Base-by-base conservation (phyloP, 257 asterid genomes). In the Sherardia arvensis region DNA sequence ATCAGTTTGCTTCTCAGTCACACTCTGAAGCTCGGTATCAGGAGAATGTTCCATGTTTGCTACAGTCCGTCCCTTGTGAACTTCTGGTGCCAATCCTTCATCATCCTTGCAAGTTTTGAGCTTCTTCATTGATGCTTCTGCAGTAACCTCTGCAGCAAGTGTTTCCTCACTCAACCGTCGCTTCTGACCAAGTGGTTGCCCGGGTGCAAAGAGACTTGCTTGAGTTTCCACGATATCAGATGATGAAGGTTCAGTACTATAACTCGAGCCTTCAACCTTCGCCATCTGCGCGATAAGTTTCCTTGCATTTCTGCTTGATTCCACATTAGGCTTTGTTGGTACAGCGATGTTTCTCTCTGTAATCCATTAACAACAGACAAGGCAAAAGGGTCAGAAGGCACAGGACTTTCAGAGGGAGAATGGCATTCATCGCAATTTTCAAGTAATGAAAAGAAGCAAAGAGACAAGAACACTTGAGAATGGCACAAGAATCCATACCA, bases 241-340 rank as follows among this genome's bases (percentile, higher is more conserved):
- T 22, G 81, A 61, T 14, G 57, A 56, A n/a, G 65, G 77, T 59
- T 69, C 77, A n/a, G 59, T 72, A 21, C 59, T 74, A 8, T 65
- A 51, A 68, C 69, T 80, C 20, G 85, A 48, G 34, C 80, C 93
- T 18, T 87, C 96, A 8, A 71, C 81, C 78, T 89, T 95, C 9
- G 83, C 40, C 95, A 90, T 89, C 65, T 89, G 32, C 99, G 95
- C n/a, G n/a, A 92, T 94, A 68, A 92, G 80, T 76, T 73, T 92
- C 80, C 96, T 82, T 53, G 87, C 94, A 26, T 59, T 60, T 74
- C 81, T 92, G 62, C 81, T 79, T 25, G 78, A 43, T 53, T 79
- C 84, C 58, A 69, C 9, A 63, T 55, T 79, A n/a, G 79, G 70
- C 84, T 80, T 92, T 0, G n/a, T n/a, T n/a, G 78, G 53, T 28